Base-by-base conservation (phyloP, 73 alveolate species). In the Strombidium stylifer region DNA sequence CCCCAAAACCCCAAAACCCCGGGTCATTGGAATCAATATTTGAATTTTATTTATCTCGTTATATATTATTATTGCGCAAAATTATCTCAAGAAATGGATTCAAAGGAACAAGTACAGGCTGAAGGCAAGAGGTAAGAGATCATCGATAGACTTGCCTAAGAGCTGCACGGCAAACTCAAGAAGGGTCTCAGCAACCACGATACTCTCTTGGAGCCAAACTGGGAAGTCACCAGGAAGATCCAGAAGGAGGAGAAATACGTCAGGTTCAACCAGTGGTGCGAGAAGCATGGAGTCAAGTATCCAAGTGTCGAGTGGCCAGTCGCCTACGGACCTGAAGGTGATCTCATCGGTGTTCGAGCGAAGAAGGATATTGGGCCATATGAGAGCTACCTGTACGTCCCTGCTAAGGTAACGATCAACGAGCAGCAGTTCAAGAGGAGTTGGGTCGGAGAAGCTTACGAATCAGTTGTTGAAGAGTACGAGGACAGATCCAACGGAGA, bases 261-360 rank as follows among this genome's bases (percentile, higher is more conserved):
- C 10, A 37, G 58, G 28, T 79, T 79, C 42, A 56, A 79, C 58
- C 46, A 69, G 32, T 79, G 90, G 90, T 55, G 54, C 24, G 45
- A 79, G 42, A 84, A 60, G 26, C 40, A 69, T 20, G 84, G 84
- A 16, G 84, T 62, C n/a, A 20, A 40, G 8, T 79, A 47, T 27
- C 67, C 42, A 23, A 23, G 48, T 20, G 39, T 79, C 31, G 84
- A 79, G 37, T 79, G 69, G 47, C 90, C 90, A n/a, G 84, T 70
- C 31, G 84, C 80, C 10, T 79, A 48, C 41, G 90, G 90, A 10
- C 46, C 54, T 40, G 62, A 61, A 1, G 90, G 90, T 0, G 41
- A 64, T 7, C 57, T 79, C 31, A 31, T 79, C 0, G 90, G 90
- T 0, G 55, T 69, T 15, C 72, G 77, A 30, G 84, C 90, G 0